Base-by-base conservation (phyloP, 495 filamentous ascomycete genomes). In the Ascodesmis nigricans region DNA sequence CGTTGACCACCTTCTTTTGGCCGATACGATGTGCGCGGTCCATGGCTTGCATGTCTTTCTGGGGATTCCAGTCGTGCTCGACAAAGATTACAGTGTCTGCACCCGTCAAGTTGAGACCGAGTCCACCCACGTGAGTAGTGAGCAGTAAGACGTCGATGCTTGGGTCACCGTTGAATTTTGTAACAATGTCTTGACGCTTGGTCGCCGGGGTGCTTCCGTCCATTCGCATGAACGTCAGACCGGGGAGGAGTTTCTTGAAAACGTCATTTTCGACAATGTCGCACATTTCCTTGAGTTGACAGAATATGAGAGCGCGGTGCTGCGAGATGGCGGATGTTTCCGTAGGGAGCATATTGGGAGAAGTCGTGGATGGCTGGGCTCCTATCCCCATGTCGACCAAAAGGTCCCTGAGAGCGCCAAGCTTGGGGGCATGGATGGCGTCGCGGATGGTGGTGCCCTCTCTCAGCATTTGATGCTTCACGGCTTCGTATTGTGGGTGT, bases 11-110 rank as follows among this genome's bases (percentile, higher is more conserved):
- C 63, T 93, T 93, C 73, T 93, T 93, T 61, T 97, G 87, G 3
- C 87, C 87, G 44, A 97, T 97, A 46, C 87, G 73, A 59, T 97
- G 87, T 6, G 90, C 87, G 30, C 87, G 81, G 50, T 97, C 87
- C 87, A 97, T 97, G 44, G 87, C 87, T 54, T 97, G 87, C 45
- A 97, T 67, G 57, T 97, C 87, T 56, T 91, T 91, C 52, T 95
- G 90, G 21, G 87, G 87, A 51, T 97, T 97, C 87, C 87, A 97
- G 55, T 97, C 87, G 55, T 97, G 87, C 57, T 97, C 87, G 17
- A 97, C 90, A 49, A 97, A 97, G 43, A 95, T 97, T 42, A 97
- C 87, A 0, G 87, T 97, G 57, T 97, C 87, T 5, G 87, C 87
- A 41, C 87, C 87, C 7, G 87, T 97, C 19, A 97, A 63, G 53